phyloP scores from a whole-genome alignment of 1,284 basidiomycete species.

The Rhizoctonia solani region DNA sequence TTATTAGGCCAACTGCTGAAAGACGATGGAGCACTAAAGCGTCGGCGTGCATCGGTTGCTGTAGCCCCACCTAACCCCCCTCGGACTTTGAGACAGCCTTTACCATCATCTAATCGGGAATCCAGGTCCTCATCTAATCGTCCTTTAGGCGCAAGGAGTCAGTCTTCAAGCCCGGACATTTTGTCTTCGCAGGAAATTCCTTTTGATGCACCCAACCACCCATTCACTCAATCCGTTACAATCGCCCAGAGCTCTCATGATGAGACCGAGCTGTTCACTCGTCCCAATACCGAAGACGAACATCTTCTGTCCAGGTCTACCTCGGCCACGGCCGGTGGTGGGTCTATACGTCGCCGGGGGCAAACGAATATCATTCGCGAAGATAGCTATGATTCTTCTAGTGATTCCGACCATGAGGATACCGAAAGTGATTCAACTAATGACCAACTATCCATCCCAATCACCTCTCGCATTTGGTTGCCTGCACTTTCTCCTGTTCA shows the following conservation, averaged over 20 bases:
- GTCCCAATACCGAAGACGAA: neutral
- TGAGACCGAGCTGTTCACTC: neutral
- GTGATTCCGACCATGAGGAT: conserved; percentile 23
- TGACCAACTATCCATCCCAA: neutral
- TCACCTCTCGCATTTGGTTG: conserved; percentile 37
- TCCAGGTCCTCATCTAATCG: conserved; percentile 38
- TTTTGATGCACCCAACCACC: neutral
- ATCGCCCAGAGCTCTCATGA: neutral
- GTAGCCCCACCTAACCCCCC: conserved; percentile 30
- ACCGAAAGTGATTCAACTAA: neutral
- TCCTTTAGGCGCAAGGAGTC: conserved; percentile 12
- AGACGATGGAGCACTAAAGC: conserved; percentile 54
- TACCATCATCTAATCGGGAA: conserved; percentile 38
- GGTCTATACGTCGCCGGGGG: neutral
- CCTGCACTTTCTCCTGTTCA: conserved; percentile 57
- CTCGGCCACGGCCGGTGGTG: conserved; percentile 6
- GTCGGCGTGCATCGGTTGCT: neutral
- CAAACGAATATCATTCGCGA: neutral
- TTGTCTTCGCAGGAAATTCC: conserved; percentile 9
- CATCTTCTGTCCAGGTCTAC: neutral
- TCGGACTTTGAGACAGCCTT: conserved; percentile 40
- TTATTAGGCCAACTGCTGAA: conserved; percentile 74
- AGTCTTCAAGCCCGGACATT: conserved; percentile 28
- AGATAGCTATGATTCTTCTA: neutral
- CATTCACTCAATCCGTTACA: neutral